These are phyloP conservation scores for Croton setiger DNA, from an alignment of 441 rosid species.

Conservation along the genomic window DNA sequence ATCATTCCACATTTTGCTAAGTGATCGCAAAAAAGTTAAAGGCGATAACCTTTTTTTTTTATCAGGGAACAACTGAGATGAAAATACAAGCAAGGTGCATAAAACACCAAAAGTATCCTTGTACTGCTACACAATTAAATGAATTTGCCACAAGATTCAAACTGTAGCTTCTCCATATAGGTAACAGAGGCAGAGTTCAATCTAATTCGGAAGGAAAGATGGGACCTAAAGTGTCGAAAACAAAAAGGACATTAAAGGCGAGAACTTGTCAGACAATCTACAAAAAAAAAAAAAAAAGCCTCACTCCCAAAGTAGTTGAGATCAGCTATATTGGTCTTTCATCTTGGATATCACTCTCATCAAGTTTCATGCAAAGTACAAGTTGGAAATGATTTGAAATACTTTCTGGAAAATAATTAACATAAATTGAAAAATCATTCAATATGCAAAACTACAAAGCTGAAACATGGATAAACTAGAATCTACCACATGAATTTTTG, in stretches of 20 bases:
- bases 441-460: too few species aligned
- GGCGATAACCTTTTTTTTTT: neutral
- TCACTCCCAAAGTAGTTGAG: too few species aligned
- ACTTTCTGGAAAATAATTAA: too few species aligned
- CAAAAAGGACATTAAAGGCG: neutral
- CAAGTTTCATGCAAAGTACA: too few species aligned
- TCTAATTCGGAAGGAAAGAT: neutral
- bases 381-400: too few species aligned
- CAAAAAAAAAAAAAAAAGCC: neutral
- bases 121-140: neutral
- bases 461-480: too few species aligned
- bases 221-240: neutral
- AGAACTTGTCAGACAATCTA: neutral
- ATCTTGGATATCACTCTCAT: too few species aligned
- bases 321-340: too few species aligned
- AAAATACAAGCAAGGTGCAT: neutral
- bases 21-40: neutral
- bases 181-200: neutral
- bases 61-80: neutral
- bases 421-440: too few species aligned
- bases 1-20: neutral
- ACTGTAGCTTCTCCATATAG: neutral
- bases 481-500: too few species aligned
- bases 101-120: neutral
- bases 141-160: neutral